Base-by-base conservation (phyloP, 2,329 filamentous ascomycete species). In the Fusarium sacchari region DNA sequence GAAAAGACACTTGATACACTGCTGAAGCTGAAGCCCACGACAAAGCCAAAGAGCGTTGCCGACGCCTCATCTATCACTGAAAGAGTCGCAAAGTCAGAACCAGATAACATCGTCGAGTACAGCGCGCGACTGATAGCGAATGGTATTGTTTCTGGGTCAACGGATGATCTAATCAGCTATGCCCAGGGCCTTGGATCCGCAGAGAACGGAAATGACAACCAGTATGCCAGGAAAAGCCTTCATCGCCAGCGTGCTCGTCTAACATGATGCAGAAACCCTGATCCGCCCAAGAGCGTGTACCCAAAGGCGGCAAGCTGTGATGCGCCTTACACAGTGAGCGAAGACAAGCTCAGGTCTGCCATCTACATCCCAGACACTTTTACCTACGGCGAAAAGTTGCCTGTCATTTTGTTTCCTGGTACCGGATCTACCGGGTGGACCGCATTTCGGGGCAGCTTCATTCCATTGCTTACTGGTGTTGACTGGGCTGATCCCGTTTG, bases 401-500 rank as follows among this genome's bases (percentile, higher is more conserved):
- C 65, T 9, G 64, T 68, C 2, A 55, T 68, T 18, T 2, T 68
- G 2, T 68, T 68, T 2, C 65, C 65, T 7, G 65, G 64, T 6
- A 68, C 55, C 11, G 64, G 55, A 6, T 30, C 47, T 2, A 68
- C 63, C 17, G 64, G 65, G 3, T 68, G 26, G 6, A 68, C 42
- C 18, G 17, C 65, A 3, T 63, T 62, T 13, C 36, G 42, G 6
- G 65, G 65, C 1, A 63, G 34, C 14, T 55, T 68, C 6, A 68
- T 68, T 20, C 56, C 64, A 5, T 14, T 68, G 20, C 65, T 68
- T 2, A 68, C 64, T 2, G 42, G 6, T 9, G 65, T 68, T 0
- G 26, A 68, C 7, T 68, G 64, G 64, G 65, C 65, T 6, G 64
- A 68, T n/a, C 65, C 47, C 1, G 64, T 68, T 5, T 63, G 65